phyloP scores from a whole-genome alignment of 1,284 basidiomycete species.

The Cutaneotrichosporon cyanovorans region DNA sequence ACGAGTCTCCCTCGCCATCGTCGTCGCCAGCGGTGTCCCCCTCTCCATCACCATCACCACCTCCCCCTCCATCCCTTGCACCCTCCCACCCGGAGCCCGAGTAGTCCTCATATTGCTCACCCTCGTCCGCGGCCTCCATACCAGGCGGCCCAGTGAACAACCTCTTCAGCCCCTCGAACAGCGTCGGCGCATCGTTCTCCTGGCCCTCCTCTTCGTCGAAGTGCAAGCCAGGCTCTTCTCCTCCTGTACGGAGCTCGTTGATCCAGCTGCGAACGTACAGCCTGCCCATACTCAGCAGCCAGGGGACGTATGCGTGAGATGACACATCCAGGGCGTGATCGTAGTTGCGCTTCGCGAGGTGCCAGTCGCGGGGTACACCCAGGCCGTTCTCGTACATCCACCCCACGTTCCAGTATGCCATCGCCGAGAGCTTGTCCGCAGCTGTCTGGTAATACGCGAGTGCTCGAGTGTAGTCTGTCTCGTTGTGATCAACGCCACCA shows the following conservation, averaged over 20 bases:
- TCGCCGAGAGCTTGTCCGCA: slow-evolving; percentile 78
- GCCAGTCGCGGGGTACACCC: slow-evolving; percentile 88
- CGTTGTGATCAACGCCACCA: background rate
- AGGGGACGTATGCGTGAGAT: slow-evolving; percentile 68
- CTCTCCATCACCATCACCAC: slow-evolving; percentile 11
- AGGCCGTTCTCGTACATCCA: slow-evolving; percentile 98
- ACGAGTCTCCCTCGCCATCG: slow-evolving; percentile 3
- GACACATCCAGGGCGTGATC: slow-evolving; percentile 83
- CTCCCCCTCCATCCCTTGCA: slow-evolving; percentile 3
- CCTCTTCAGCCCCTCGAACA: slow-evolving; percentile 32
- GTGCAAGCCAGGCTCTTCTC: slow-evolving; percentile 34
- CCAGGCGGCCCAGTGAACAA: slow-evolving; percentile 21
- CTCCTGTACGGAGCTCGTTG: slow-evolving; percentile 33
- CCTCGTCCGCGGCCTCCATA: slow-evolving; percentile 10
- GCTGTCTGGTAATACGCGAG: slow-evolving; percentile 85
- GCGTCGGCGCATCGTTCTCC: slow-evolving; percentile 3
- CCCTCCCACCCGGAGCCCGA: slow-evolving; percentile 17
- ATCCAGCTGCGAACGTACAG: slow-evolving; percentile 56
- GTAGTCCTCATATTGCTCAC: slow-evolving; percentile 16
- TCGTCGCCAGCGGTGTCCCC: slow-evolving; percentile 12
- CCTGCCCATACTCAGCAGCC: slow-evolving; percentile 70
- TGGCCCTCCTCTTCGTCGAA: slow-evolving; percentile 31
- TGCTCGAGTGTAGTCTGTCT: slow-evolving; percentile 66
- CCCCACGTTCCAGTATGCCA: slow-evolving; percentile 97
- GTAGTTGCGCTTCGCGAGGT: slow-evolving; percentile 93